phyloP scores from a whole-genome alignment of 768 basidiomycete genomes.

The Lentinus tigrinus region DNA sequence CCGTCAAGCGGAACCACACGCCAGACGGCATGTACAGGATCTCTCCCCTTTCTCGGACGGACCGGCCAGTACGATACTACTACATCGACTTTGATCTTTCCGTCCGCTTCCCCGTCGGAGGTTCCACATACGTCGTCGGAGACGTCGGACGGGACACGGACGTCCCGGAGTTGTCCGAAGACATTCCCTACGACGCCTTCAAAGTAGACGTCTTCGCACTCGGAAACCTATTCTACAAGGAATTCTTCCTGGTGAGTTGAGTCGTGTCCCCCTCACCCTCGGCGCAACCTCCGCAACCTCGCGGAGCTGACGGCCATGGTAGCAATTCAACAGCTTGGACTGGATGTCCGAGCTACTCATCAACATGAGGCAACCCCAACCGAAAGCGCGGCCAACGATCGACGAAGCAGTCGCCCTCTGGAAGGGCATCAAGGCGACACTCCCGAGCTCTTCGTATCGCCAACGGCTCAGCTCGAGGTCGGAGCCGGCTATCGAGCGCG shows the following conservation, averaged over 20 bases:
- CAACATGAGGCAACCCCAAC: conserved; percentile 3
- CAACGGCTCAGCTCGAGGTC: conserved; percentile 4
- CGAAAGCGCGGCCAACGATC: neutral
- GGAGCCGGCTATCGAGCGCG: conserved; percentile 7
- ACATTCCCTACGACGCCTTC: conserved; percentile 22
- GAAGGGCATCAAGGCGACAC: neutral
- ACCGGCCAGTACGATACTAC: conserved; percentile 32
- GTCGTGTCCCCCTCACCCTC: conserved; percentile 4
- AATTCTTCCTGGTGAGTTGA: conserved; percentile 17
- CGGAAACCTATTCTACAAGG: conserved; percentile 20
- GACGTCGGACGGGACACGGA: conserved; percentile 18
- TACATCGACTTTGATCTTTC: conserved; percentile 24
- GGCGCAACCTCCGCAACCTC: too few species aligned
- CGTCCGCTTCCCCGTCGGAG: conserved; percentile 15
- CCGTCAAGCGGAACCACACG: conserved; percentile 27
- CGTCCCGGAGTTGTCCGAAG: conserved; percentile 21
- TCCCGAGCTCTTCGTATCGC: neutral
- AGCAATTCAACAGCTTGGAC: conserved; percentile 12
- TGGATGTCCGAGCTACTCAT: conserved; percentile 10
- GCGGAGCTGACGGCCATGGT: too few species aligned
- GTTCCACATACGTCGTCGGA: conserved; percentile 10
- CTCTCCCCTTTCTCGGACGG: conserved; percentile 30
- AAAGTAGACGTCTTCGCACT: conserved; percentile 23
- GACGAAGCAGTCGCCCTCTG: neutral
- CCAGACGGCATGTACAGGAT: conserved; percentile 33